phyloP scores from a whole-genome alignment of 208 protist species.

The Tetramitus jugosus region DNA sequence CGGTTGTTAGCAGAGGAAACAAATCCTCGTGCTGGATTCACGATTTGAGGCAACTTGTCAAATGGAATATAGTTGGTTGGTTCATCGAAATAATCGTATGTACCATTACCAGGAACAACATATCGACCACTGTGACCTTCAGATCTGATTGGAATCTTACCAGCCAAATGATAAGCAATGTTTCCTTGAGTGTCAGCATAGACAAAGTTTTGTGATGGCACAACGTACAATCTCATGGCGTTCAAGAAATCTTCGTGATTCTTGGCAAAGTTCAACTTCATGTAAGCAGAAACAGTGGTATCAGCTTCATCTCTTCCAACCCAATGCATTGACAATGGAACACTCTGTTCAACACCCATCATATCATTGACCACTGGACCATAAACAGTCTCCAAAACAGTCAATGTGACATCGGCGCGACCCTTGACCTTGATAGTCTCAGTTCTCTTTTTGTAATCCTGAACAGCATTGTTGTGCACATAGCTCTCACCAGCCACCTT shows the following conservation, averaged over 20 bases:
- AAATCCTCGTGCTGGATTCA: conserved; percentile 15
- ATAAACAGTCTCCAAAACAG: neutral
- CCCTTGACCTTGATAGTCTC: conserved; percentile 14
- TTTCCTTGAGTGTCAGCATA: conserved; percentile 11
- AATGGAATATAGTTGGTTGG: neutral
- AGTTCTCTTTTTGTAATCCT: neutral
- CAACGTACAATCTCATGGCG: neutral
- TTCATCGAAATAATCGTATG: neutral
- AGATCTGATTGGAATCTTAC: conserved; percentile 14
- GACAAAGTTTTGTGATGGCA: neutral
- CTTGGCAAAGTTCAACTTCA: neutral
- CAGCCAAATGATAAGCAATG: conserved; percentile 9
- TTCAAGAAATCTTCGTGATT: neutral
- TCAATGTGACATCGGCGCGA: neutral
- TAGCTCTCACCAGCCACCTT: neutral
- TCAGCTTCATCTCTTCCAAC: neutral
- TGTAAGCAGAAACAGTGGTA: neutral
- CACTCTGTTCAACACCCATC: neutral
- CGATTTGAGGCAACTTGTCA: neutral
- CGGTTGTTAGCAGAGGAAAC: conserved; percentile 10
- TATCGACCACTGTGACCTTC: conserved; percentile 12
- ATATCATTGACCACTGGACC: conserved; percentile 21
- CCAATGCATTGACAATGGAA: conserved; percentile 1
- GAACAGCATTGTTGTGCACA: neutral
- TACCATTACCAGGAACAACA: neutral